These are phyloP conservation scores for Gossypium trilobum DNA, from an alignment of 441 rosid genomes.

Conservation along the genomic window DNA sequence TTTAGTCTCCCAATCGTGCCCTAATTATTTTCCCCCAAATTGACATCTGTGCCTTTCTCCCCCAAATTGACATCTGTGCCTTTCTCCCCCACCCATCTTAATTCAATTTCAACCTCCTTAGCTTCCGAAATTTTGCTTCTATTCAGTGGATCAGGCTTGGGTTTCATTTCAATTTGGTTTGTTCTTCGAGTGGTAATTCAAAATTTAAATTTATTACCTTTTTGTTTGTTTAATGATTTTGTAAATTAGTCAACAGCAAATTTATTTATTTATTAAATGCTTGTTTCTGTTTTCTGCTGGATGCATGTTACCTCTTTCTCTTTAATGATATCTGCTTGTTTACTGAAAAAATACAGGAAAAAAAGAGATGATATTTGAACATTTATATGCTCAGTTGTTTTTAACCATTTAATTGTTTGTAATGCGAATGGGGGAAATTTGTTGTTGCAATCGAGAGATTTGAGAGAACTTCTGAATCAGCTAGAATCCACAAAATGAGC, in stretches of 20 bases:
- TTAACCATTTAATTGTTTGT: neutral
- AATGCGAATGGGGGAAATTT: neutral
- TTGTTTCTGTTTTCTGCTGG: neutral
- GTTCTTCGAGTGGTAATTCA: slow-evolving; percentile 20
- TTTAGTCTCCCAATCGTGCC: neutral
- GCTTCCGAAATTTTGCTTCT: neutral
- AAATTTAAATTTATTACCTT: slow-evolving; percentile 10
- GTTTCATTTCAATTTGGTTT: neutral
- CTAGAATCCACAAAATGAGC: too few species aligned
- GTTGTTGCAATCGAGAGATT: too few species aligned
- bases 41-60: neutral
- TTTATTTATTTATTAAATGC: neutral
- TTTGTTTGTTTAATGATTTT: neutral
- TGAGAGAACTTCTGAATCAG: too few species aligned
- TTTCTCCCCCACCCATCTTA: neutral
- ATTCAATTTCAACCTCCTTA: neutral
- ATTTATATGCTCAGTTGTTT: neutral
- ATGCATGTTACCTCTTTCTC: neutral
- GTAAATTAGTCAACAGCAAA: neutral
- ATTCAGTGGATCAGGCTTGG: slow-evolving; percentile 21
- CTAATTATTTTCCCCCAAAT: neutral
- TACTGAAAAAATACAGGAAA: neutral
- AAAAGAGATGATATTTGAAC: neutral
- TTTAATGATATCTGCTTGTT: neutral
- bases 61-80: too few species aligned